Evolutionary conservation across 345 rosid genomes (phyloP).

Genomic region (Eucalyptus pauciflora): DNA sequence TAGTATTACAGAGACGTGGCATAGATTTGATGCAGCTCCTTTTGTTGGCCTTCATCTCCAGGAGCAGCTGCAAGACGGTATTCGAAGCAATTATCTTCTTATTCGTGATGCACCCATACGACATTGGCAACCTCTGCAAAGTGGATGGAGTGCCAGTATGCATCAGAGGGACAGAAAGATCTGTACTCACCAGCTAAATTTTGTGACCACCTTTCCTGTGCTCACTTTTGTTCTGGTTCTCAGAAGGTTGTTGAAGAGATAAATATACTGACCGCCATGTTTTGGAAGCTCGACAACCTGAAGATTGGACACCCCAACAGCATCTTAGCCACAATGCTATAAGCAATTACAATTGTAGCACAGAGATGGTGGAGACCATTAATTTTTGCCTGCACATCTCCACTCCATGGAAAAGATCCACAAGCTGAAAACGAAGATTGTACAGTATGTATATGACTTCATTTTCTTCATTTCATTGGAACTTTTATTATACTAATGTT

Average conservation of each 20-base stretch:
- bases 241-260: conserved; percentile 46
- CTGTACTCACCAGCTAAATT: not conserved
- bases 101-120: conserved; percentile 40
- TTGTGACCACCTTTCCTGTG: not conserved
- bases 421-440: conserved; percentile 13
- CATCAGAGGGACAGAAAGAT: not conserved
- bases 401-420: conserved; percentile 29
- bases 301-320: conserved; percentile 33
- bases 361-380: conserved; percentile 25
- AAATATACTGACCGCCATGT: conserved; percentile 39
- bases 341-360: conserved; percentile 34
- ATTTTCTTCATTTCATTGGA: not conserved
- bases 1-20: not conserved
- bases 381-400: conserved; percentile 32
- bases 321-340: conserved; percentile 29
- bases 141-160: conserved; percentile 36
- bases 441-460: conserved; percentile 3
- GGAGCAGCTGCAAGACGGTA: conserved; percentile 35
- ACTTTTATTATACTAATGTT: not conserved
- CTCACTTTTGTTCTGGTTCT: not conserved
- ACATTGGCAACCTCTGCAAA: conserved; percentile 37
- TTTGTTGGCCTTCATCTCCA: conserved; percentile 28
- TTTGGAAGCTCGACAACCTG: conserved; percentile 22
- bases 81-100: conserved; percentile 42
- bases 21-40: not conserved